Base-by-base conservation (phyloP, 2,329 filamentous ascomycete species). In the Cladophialophora bantiana region DNA sequence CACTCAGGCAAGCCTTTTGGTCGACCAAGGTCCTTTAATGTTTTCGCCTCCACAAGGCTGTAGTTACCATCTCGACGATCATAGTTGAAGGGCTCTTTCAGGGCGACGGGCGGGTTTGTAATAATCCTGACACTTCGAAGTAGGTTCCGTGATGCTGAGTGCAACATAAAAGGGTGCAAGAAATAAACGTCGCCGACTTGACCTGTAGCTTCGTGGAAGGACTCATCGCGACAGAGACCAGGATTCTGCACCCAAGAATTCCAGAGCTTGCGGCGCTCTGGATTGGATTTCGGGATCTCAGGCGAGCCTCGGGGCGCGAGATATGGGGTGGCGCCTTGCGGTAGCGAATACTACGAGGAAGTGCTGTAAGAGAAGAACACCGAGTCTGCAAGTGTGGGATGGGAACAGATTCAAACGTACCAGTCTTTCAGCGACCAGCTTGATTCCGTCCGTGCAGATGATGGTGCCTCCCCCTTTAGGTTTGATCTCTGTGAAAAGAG, bases 401-500 rank as follows among this genome's bases (percentile, higher is more conserved):
- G 35, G n/a, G 3, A 18, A 7, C 5, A 50, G 12, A n/a, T 3
- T 20, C 6, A 15, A 42, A 62, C 62, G 13, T 55, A 65, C 62
- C 48, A 84, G 71, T 72, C 88, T 84, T 64, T 79, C 78, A 0
- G 89, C 89, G 2, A 91, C 80, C 34, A 79, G 76, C 3, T 82
- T 80, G 58, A 90, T 86, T 0, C 84, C 88, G 56, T 84, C 81
- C 0, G 87, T 84, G 71, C 88, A 89, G 57, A 91, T 83, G 72
- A 86, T 81, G 0, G 89, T 91, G 4, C 86, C 89, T 34, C 89
- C 89, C 2, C 86, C 88, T 34, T 83, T 81, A 0, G 84, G 76
- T 9, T 79, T 77, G 59, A 91, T 85, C 73, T 91, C 88, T 0
- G 83, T 87, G 78, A 89, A 91, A 4, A 91, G 76, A 1, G 89